phyloP scores from a whole-genome alignment of 257 asterid species.

The Solanum chiquidenum region DNA sequence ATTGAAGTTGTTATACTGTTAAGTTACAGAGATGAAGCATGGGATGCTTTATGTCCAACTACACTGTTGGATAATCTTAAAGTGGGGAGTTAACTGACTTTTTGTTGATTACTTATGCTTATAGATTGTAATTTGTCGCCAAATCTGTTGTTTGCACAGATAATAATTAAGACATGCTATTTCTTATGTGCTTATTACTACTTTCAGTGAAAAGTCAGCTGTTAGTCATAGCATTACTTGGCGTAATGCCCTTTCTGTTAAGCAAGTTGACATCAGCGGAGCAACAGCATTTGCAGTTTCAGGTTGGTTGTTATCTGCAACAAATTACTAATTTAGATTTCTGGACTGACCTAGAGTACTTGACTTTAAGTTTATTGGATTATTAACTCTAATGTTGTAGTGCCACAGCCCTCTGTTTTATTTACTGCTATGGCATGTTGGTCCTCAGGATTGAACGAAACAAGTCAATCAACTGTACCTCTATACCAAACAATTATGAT shows the following conservation, averaged over 20 bases:
- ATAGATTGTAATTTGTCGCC: neutral
- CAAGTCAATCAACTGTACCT: neutral
- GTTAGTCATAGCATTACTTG: conserved; percentile 81
- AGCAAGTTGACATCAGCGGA: conserved; percentile 61
- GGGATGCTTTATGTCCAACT: neutral
- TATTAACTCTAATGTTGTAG: neutral
- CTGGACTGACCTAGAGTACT: neutral
- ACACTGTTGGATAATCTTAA: neutral
- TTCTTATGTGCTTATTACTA: neutral
- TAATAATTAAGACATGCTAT: neutral
- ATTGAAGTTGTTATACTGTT: neutral
- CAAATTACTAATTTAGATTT: neutral
- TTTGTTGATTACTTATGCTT: neutral
- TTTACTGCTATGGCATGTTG: neutral
- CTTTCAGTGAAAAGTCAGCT: conserved; percentile 75
- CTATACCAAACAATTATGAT: neutral
- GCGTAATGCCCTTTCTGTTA: conserved; percentile 48
- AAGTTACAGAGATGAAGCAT: neutral
- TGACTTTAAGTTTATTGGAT: neutral
- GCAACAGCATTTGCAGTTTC: conserved; percentile 73
- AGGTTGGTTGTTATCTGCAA: conserved; percentile 37
- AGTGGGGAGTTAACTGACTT: neutral
- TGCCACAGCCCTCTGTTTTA: neutral
- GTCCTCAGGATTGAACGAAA: neutral
- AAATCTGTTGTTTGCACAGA: neutral